A percentile compares a stretch with the other conserved stretches of the same genome.
Conservation (phyloP, 1,284 basidiomycete genomes). For the Wolfiporia cocos region DNA sequence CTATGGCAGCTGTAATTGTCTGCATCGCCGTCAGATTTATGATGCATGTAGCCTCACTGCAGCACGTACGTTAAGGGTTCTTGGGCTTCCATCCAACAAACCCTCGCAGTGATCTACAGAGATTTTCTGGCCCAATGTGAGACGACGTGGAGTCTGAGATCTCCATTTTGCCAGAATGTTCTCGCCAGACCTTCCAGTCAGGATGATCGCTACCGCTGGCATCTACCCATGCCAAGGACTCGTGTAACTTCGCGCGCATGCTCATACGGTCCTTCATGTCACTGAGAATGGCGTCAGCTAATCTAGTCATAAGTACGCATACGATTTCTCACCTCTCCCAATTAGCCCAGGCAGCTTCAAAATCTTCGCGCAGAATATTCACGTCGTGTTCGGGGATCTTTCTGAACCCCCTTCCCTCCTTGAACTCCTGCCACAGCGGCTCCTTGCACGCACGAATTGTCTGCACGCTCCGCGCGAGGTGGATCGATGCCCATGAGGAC, state of each 20-base stretch:
- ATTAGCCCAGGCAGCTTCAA: constrained; percentile 59
- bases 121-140: constrained; percentile 17
- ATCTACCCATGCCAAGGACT: constrained; percentile 46
- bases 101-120: constrained; percentile 39
- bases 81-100: constrained; percentile 35
- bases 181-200: constrained; percentile 50
- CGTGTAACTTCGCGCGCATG: constrained; percentile 43
- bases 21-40: too few relatives aligned
- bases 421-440: constrained; percentile 60
- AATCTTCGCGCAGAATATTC: constrained; percentile 44
- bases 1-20: too few relatives aligned
- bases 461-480: constrained; percentile 51
- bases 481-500: constrained; percentile 50
- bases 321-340: constrained; percentile 64
- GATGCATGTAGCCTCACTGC: too few relatives aligned
- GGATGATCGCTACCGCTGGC: constrained; percentile 39
- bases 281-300: constrained; percentile 36
- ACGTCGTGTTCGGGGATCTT: constrained; percentile 7
- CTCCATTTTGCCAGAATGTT: constrained; percentile 15
- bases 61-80: background rate
- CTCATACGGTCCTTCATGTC: constrained; percentile 72
- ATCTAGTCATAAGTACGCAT: too few relatives aligned
- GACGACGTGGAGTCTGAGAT: constrained; percentile 7
- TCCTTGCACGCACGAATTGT: constrained; percentile 59
- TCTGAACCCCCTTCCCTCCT: constrained; percentile 34